A percentile compares a stretch with the other conserved stretches of the same genome.
Evolutionary conservation across 2,329 filamentous ascomycete genomes (phyloP).

Genomic region (Beauveria asiatica): DNA sequence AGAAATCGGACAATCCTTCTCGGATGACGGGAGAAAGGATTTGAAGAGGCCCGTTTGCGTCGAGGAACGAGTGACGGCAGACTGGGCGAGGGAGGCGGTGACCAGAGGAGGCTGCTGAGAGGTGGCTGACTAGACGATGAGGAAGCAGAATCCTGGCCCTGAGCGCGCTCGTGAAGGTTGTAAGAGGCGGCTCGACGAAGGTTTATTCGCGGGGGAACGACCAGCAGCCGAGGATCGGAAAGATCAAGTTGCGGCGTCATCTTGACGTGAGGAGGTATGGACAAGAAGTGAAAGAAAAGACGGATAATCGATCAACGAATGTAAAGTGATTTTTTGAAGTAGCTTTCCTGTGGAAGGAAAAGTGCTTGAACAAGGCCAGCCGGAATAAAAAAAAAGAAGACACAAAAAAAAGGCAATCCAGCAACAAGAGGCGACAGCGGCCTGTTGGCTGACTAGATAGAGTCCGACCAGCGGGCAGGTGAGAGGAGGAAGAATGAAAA

Average conservation of each 20-base stretch:
- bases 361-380: background rate
- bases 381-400: background rate
- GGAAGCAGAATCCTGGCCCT: conserved; percentile 34
- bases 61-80: conserved; percentile 60
- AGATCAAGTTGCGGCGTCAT: conserved; percentile 43
- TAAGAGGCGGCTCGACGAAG: conserved; percentile 52
- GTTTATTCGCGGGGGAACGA: conserved; percentile 48
- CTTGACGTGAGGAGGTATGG: conserved; percentile 11
- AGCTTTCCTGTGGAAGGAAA: background rate
- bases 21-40: conserved; percentile 39
- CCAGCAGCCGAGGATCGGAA: conserved; percentile 39
- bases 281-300: conserved; percentile 15
- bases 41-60: conserved; percentile 51
- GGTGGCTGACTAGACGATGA: conserved; percentile 55
- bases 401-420: conserved; percentile 19
- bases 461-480: background rate
- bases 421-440: conserved; percentile 14
- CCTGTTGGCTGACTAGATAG: background rate
- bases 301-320: conserved; percentile 5
- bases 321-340: background rate
- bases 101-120: conserved; percentile 60
- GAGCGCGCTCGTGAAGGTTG: conserved; percentile 41
- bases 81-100: conserved; percentile 60
- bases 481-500: conserved; percentile 12
- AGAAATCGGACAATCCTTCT: conserved; percentile 49